These are phyloP conservation scores for Fusarium guadeloupense DNA, from an alignment of 2,329 filamentous ascomycete genomes.

Conservation along the genomic window DNA sequence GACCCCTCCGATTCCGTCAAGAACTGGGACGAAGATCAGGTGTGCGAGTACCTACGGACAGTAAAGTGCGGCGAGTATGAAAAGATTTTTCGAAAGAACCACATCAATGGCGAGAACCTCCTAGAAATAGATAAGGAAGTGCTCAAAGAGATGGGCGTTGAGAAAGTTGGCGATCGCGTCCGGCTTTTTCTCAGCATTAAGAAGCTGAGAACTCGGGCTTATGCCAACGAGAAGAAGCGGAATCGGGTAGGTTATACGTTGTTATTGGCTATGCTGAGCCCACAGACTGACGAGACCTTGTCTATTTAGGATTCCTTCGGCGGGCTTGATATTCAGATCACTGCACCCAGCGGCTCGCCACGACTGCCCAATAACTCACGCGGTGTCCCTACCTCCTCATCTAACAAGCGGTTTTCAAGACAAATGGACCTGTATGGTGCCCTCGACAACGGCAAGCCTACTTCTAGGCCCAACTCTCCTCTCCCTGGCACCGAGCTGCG, in stretches of 20 bases:
- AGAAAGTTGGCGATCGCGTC: conserved; percentile 96
- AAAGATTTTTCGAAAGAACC: conserved; percentile 86
- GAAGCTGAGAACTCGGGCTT: conserved; percentile 79
- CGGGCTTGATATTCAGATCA: conserved; percentile 73
- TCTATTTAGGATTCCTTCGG: conserved; percentile 79
- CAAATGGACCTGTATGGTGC: conserved; percentile 62
- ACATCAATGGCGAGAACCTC: conserved; percentile 97
- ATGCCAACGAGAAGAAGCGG: conserved; percentile 81
- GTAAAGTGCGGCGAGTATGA: conserved; percentile 97
- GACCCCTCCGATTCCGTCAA: conserved; percentile 79
- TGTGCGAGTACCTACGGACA: conserved; percentile 88
- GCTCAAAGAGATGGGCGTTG: conserved; percentile 96
- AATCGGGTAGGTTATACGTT: conserved; percentile 74
- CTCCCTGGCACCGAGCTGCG: conserved; percentile 62
- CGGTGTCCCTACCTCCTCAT: conserved; percentile 49
- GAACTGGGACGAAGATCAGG: conserved; percentile 91
- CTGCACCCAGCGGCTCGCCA: conserved; percentile 52
- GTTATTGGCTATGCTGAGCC: neutral
- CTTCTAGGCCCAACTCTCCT: conserved; percentile 78
- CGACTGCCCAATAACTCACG: conserved; percentile 68
- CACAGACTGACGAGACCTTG: conserved; percentile 12
- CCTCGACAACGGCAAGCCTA: conserved; percentile 59
- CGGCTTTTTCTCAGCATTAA: conserved; percentile 88
- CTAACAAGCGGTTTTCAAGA: conserved; percentile 71
- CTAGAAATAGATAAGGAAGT: conserved; percentile 97